Evolutionary conservation across 2,329 filamentous ascomycete genomes (phyloP), one percentile per base, ranked within the genome.

Genomic region (Alternaria atra): DNA sequence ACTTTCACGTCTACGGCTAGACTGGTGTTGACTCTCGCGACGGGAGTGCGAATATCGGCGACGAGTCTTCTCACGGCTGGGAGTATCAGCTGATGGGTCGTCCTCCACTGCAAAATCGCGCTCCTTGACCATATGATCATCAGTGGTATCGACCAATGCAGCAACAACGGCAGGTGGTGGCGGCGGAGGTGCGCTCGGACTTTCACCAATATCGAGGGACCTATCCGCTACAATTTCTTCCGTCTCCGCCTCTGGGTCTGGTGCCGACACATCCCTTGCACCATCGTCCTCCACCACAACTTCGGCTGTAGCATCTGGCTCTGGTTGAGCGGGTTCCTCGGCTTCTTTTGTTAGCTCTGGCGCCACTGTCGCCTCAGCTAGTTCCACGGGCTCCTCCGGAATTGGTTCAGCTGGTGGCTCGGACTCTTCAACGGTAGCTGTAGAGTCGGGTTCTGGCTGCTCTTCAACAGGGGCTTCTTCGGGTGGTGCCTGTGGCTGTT

Each of bases 21-120:
- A 75, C 20, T 64, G 62, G n/a, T 72, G 69, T 25, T 67, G 72
- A 23, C 70, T 60, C 6, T 74, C 75, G 25, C 69, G 66, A 34
- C 74, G 63, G 5, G 73, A 63, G 32, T 76, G 67, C 6, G 76
- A 77, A 52, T 74, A 68, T 17, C 75, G 68, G 13, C 76, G 69
- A 5, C 70, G 65, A 25, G 66, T 66, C 53, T 72, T 77, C 27
- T 74, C 73, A 53, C 60, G 67, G 20, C 63, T 55, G 17, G 67
- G 66, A 44, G 69, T 59, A 29, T 69, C 71, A 7, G 62, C 44
- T 29, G 66, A 50, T 42, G 67, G 59, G 20, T 70, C 73, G 7
- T 73, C 71, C 3, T 66, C 61, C 4, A 75, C 35, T 15, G 74
- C 74, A 37, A 70, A 68, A 48, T 76, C 75, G 25, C 74, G 70